Evolutionary conservation across 306 rosid species (phyloP).

Genomic region (Vicia faba): DNA sequence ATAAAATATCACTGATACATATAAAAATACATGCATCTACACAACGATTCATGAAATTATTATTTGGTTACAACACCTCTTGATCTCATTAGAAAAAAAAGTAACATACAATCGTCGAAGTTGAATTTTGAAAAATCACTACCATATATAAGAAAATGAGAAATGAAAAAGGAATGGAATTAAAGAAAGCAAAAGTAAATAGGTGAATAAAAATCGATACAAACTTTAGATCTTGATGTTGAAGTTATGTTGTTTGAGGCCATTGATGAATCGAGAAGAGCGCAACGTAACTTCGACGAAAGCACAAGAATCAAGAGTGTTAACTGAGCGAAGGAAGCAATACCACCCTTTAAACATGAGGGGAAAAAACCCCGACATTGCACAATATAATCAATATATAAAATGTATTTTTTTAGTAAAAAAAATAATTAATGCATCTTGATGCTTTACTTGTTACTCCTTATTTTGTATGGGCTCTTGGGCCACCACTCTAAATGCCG

Average conservation of each 20-base stretch:
- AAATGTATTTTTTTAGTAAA: slow-evolving; percentile 2
- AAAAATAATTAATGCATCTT: background rate
- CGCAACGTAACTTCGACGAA: background rate
- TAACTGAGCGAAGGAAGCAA: background rate
- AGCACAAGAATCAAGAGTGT: background rate
- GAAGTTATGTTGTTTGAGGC: too few species aligned
- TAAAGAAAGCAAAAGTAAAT: too few species aligned
- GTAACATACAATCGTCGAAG: background rate
- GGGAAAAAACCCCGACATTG: background rate
- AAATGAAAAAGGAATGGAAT: background rate
- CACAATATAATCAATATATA: background rate
- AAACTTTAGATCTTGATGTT: too few species aligned
- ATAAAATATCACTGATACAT: background rate
- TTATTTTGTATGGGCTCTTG: background rate
- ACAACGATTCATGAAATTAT: background rate
- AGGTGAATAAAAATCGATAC: too few species aligned
- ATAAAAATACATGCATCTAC: background rate
- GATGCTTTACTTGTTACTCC: background rate
- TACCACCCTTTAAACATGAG: background rate
- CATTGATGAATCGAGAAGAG: background rate
- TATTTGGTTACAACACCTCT: background rate
- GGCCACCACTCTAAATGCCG: background rate
- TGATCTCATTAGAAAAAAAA: background rate
- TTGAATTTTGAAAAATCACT: slow-evolving; percentile 1
- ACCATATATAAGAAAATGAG: background rate